A percentile compares a stretch with the other conserved stretches of the same genome.
Conservation (phyloP, 2,329 filamentous ascomycete genomes). For the Claviceps citrina region DNA sequence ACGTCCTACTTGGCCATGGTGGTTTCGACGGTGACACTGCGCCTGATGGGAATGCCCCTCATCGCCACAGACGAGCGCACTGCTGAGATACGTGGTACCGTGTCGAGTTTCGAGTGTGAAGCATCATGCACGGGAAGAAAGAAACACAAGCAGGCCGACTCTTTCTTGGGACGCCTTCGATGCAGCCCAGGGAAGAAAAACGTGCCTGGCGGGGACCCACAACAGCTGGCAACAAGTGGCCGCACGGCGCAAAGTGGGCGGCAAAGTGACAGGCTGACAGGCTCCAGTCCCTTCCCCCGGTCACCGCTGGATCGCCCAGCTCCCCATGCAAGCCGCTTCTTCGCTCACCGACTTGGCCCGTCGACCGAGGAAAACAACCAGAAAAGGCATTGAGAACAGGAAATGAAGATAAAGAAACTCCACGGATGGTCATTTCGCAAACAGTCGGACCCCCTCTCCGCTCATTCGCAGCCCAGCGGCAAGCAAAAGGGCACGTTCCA, state of each 20-base stretch:
- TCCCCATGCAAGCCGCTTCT: slow-evolving; percentile 5
- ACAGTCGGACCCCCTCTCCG: neutral
- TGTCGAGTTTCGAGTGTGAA: too few species aligned
- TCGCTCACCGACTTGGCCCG: slow-evolving; percentile 6
- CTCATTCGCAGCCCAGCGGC: neutral
- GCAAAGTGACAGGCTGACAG: slow-evolving; percentile 1
- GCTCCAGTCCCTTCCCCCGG: slow-evolving; percentile 3
- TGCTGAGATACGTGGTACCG: too few species aligned
- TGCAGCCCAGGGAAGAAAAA: slow-evolving; percentile 4
- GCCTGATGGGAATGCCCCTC: too few species aligned
- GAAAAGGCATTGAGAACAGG: neutral
- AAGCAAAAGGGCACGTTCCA: too few species aligned
- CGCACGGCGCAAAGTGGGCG: too few species aligned
- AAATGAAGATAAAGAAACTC: neutral
- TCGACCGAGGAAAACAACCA: neutral
- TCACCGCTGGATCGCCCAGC: slow-evolving; percentile 10
- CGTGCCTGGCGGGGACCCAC: slow-evolving; percentile 6
- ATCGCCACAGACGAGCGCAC: too few species aligned
- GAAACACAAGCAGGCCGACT: too few species aligned
- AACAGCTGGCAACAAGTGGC: slow-evolving; percentile 2
- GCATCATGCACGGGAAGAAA: too few species aligned
- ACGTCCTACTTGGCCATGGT: neutral
- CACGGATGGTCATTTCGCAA: neutral
- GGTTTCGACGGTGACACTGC: neutral
- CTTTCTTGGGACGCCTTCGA: too few species aligned